These are phyloP conservation scores for Purpureocillium lavendulum DNA, from an alignment of 2,329 filamentous ascomycete genomes.

Conservation along the genomic window DNA sequence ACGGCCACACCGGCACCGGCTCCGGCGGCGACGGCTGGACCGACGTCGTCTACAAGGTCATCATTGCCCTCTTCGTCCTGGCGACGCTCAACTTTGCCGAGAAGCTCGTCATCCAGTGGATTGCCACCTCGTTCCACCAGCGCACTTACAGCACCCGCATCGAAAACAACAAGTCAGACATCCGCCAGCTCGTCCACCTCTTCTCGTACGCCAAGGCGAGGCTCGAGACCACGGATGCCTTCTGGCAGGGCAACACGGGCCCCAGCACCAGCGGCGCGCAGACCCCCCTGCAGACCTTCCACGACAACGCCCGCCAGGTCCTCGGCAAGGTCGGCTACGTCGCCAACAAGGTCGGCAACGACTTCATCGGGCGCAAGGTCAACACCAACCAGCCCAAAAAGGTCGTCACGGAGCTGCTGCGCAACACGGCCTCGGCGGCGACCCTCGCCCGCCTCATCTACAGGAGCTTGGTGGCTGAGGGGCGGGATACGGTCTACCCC, in stretches of 20 bases:
- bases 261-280: constrained; percentile 49
- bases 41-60: constrained; percentile 70
- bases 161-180: constrained; percentile 86
- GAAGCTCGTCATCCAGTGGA: constrained; percentile 91
- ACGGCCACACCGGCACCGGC: constrained; percentile 42
- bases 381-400: constrained; percentile 73
- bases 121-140: constrained; percentile 86
- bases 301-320: constrained; percentile 66
- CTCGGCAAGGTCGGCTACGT: constrained; percentile 77
- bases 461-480: constrained; percentile 71
- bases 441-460: constrained; percentile 82
- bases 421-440: constrained; percentile 65
- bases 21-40: constrained; percentile 59
- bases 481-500: constrained; percentile 64
- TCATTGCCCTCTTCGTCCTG: constrained; percentile 76
- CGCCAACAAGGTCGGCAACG: constrained; percentile 77
- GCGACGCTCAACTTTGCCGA: constrained; percentile 75
- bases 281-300: constrained; percentile 67
- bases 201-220: constrained; percentile 71
- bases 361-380: constrained; percentile 74
- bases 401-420: constrained; percentile 71
- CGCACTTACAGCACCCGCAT: constrained; percentile 88
- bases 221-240: constrained; percentile 43
- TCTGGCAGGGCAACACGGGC: constrained; percentile 34
- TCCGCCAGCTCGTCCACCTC: constrained; percentile 48